Evolutionary conservation across 345 rosid species (phyloP), one percentile per base, ranked within the genome.

Genomic region (Xanthoceras sorbifolium): DNA sequence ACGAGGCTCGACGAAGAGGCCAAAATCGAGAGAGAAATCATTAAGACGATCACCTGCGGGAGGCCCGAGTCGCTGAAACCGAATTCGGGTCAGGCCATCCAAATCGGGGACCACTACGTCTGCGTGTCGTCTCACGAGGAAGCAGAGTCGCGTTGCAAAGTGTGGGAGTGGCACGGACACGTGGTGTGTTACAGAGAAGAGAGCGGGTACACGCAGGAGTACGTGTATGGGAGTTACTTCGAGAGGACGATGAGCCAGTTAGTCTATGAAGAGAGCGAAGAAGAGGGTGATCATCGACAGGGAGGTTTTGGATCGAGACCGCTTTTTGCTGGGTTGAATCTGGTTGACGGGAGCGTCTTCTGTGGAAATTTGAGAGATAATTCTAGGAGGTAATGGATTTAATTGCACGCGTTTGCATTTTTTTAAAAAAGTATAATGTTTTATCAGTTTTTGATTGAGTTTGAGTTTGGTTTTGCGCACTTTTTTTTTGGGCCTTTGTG

Each of bases 161-260:
- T 18, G 17, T 73, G 76, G 76, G 76, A 73, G 76, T 61, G 76
- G 76, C 76, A 73, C 9, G 76, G 76, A 28, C 67, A 73, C 68
- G 59, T 61, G 40, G 76, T 73, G 38, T 60, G 67, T 7, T 73
- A 61, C 15, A 40, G 18, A 1, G 57, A 60, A 22, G 67, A 31
- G 29, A 11, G 42, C 17, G 76, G 76, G 17, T 73, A 42, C 67
- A 61, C 59, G 55, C 76, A 73, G 9, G 76, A 73, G 42, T 73
- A 73, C 7, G 68, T 73, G 67, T 61, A 61, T 22, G 76, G 76
- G 59, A 73, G 76, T 32, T 62, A 73, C 55, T 61, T 60, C 31
- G 76, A 73, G 76, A 61, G 76, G 67, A 36, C 6, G 42, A 60
- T 42, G 68, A 40, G 28, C 42, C 60, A 59, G 32, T 15, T 34